These are phyloP conservation scores for Pythium scleroteichum DNA, from an alignment of 352 stramenopile genomes.

Conservation along the genomic window DNA sequence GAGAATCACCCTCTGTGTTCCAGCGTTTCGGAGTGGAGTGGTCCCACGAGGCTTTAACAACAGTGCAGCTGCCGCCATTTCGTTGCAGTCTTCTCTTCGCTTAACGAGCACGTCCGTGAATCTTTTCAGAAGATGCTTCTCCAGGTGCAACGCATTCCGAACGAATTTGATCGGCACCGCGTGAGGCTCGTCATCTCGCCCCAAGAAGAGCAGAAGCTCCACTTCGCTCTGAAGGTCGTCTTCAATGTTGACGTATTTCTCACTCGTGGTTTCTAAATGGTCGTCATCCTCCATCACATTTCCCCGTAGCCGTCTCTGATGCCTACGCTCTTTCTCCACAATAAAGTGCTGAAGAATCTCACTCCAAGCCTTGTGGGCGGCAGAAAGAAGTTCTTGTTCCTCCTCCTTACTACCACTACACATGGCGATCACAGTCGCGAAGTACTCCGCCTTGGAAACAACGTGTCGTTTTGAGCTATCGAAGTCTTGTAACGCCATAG, in stretches of 20 bases:
- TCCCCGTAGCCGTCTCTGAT: constrained; percentile 22
- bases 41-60: constrained; percentile 5
- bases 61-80: background rate
- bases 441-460: constrained; percentile 22
- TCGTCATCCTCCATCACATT: constrained; percentile 2
- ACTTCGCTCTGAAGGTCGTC: constrained; percentile 35
- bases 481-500: constrained; percentile 46
- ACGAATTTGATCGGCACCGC: constrained; percentile 44
- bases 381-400: constrained; percentile 33
- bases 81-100: constrained; percentile 45
- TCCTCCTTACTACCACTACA: constrained; percentile 48
- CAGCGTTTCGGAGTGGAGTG: background rate
- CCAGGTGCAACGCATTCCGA: constrained; percentile 33
- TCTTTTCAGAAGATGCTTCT: constrained; percentile 36
- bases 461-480: constrained; percentile 35
- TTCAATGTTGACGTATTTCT: background rate
- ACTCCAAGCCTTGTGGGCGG: constrained; percentile 30
- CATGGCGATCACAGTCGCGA: constrained; percentile 35
- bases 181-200: constrained; percentile 29
- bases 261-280: background rate
- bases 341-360: constrained; percentile 17
- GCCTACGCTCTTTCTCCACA: constrained; percentile 23
- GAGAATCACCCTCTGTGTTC: background rate
- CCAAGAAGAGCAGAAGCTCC: constrained; percentile 31
- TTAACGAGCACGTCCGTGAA: constrained; percentile 55